Evolutionary conservation across 306 rosid genomes (phyloP).

Genomic region (Hylodesmum podocarpum): DNA sequence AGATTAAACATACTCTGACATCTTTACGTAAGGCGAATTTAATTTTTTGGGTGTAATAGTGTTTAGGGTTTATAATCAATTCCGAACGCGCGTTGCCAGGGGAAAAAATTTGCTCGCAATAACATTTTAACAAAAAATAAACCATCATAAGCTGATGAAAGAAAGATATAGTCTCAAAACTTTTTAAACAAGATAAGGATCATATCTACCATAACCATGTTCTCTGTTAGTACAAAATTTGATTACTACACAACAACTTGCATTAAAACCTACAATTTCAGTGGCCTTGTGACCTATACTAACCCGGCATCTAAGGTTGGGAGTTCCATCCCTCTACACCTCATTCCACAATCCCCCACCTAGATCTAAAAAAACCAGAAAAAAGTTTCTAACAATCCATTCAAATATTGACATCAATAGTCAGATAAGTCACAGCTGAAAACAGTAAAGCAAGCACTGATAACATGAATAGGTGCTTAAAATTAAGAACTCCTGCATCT

Average conservation of each 20-base stretch:
- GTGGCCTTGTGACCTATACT: slow-evolving; percentile 16
- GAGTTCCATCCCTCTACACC: background rate
- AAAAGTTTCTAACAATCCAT: background rate
- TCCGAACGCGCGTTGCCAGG: no score
- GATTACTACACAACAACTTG: slow-evolving; percentile 18
- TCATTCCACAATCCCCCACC: background rate
- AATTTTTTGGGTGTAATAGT: no score
- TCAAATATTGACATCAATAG: slow-evolving; percentile 30
- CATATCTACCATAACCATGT: background rate
- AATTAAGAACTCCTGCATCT: slow-evolving; percentile 69
- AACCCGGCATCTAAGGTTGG: background rate
- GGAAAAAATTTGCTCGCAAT: no score
- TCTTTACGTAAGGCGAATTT: no score
- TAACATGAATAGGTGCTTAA: slow-evolving; percentile 43
- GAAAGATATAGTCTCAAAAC: background rate
- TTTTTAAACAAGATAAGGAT: background rate
- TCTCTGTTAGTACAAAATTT: slow-evolving; percentile 17
- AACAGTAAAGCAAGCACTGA: slow-evolving; percentile 52
- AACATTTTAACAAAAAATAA: background rate
- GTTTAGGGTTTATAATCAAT: no score
- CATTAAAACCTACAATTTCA: slow-evolving; percentile 13
- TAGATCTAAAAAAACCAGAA: background rate
- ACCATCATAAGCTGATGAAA: background rate
- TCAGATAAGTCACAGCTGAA: slow-evolving; percentile 44
- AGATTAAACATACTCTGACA: no score